These are phyloP conservation scores for Pseudonectria foliicola DNA, from an alignment of 2,329 filamentous ascomycete species.

Conservation along the genomic window DNA sequence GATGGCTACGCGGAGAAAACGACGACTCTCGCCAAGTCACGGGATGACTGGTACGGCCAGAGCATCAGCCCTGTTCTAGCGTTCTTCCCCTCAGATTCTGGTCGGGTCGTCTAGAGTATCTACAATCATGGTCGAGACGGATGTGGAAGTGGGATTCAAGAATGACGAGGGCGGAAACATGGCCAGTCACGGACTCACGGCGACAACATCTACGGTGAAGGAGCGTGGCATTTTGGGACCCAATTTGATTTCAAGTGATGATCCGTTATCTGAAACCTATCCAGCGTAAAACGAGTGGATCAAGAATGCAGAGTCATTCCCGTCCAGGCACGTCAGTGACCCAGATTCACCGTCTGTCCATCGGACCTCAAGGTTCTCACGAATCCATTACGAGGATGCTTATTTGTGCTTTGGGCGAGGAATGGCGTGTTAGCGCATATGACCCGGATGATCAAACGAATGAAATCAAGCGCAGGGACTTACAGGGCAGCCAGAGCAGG, in stretches of 20 bases:
- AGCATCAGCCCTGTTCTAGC: constrained; percentile 26
- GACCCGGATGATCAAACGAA: background rate
- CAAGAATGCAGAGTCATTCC: background rate
- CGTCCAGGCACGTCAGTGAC: too few relatives aligned
- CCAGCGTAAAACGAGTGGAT: constrained; percentile 17
- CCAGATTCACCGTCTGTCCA: too few relatives aligned
- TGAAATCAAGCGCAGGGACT: constrained; percentile 11
- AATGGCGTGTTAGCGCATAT: constrained; percentile 6
- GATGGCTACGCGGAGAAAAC: background rate
- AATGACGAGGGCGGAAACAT: too few relatives aligned
- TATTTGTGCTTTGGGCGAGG: constrained; percentile 23
- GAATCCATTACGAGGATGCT: constrained; percentile 7
- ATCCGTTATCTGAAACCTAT: too few relatives aligned
- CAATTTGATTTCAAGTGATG: background rate
- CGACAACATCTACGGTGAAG: too few relatives aligned
- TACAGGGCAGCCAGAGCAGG: constrained; percentile 38
- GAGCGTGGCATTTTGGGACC: too few relatives aligned
- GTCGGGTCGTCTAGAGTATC: background rate
- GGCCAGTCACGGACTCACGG: too few relatives aligned
- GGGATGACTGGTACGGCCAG: constrained; percentile 3
- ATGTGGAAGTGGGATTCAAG: too few relatives aligned
- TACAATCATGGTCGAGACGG: background rate
- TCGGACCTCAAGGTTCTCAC: constrained; percentile 20
- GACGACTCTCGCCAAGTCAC: background rate
- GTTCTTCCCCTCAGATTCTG: constrained; percentile 20